Base-by-base conservation (phyloP, 208 protist genomes). In the Wallacemonas sp. region DNA sequence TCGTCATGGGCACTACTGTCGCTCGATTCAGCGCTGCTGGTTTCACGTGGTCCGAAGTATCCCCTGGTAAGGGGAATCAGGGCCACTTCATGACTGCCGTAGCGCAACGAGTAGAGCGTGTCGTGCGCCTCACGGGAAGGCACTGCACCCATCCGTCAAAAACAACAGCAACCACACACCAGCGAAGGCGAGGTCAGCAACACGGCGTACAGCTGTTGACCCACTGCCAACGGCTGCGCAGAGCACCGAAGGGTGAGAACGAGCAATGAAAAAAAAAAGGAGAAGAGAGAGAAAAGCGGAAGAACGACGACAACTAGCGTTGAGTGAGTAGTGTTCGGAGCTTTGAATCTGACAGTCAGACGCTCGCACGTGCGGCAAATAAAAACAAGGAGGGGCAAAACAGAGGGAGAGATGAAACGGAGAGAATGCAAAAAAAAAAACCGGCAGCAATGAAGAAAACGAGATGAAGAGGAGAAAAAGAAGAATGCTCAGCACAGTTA, bases 11-110 rank as follows among this genome's bases (percentile, higher is more conserved):
- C n/a, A n/a, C n/a, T n/a, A n/a, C 71, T 34, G 5, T 67, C 50
- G 27, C 70, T 72, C 5, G 9, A 19, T 21, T 48, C 50, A 3
- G 21, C 26, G 17, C 45, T 17, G 19, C 24, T 17, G 22, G 22
- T 57, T n/a, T 57, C 50, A 39, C 50, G 50, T 6, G 50, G 50
- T 17, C 50, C 50, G 57, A 91, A 85, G 71, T 80, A 83, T 9
- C 64, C 46, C 13, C 76, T 63, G 1, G 76, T 76, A 10, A 91
- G 60, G 3, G 84, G 84, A 61, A 91, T 81, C 17, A 91, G 80
- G 0, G 71, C 80, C 8, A 91, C 73, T 60, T 91, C 84, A 50
- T 91, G 84, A 30, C 73, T 83, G 52, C 84, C 84, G 61, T 91
- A 91, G 46, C 84, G 80, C 37, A 91, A 78, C 63, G 76, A 79